Evolutionary conservation across 306 rosid genomes (phyloP).

Genomic region (Heteromeles arbutifolia): DNA sequence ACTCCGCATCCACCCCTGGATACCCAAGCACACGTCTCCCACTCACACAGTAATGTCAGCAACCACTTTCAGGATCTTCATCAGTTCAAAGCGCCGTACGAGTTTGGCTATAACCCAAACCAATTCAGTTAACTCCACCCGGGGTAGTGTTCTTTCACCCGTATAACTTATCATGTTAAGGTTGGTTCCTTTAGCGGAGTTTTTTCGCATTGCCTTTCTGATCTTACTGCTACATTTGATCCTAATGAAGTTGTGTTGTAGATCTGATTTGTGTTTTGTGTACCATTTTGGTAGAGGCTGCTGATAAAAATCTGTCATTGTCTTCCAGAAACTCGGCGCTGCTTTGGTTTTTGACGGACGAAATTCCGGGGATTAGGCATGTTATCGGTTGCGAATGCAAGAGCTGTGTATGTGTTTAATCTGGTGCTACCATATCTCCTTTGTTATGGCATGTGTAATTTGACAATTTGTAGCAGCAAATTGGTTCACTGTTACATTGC

Average conservation of each 20-base stretch:
- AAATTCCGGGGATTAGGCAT: not conserved
- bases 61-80: slow-evolving; percentile 52
- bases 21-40: slow-evolving; percentile 21
- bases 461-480: not conserved
- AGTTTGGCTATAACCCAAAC: slow-evolving; percentile 39
- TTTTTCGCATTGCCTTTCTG: not conserved
- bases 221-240: not conserved
- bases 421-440: not conserved
- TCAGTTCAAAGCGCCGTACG: slow-evolving; percentile 35
- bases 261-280: too few species aligned
- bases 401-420: not conserved
- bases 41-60: slow-evolving; percentile 19
- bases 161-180: not conserved
- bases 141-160: not conserved
- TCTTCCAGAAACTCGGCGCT: not conserved
- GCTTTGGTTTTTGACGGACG: not conserved
- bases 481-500: not conserved
- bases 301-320: not conserved
- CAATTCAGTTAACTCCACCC: slow-evolving; percentile 28
- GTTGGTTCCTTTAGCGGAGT: slow-evolving; percentile 1
- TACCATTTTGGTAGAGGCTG: not conserved
- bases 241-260: too few species aligned
- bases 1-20: slow-evolving; percentile 24
- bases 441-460: not conserved
- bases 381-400: not conserved